phyloP scores from a whole-genome alignment of 345 rosid species.

The Salix arbutifolia region DNA sequence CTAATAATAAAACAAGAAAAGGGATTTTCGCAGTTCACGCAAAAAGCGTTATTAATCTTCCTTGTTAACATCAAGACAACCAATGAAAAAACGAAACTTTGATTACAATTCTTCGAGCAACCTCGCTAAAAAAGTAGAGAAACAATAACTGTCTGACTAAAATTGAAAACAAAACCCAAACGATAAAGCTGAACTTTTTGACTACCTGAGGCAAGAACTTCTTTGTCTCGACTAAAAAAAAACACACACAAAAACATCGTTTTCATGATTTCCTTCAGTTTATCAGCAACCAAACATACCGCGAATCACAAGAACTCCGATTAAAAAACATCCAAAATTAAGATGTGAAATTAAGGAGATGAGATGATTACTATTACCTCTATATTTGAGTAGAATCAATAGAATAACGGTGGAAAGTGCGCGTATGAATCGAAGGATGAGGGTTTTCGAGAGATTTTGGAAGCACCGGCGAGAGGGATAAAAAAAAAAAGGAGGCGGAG shows the following conservation, averaged over 20 bases:
- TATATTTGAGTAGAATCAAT: background rate
- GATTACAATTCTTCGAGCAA: background rate
- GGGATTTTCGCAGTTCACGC: background rate
- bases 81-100: background rate
- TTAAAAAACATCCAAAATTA: background rate
- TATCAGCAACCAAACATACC: background rate
- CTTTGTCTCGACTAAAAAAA: background rate
- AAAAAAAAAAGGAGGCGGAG: background rate
- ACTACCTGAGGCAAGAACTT: background rate
- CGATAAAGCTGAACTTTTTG: background rate
- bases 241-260: background rate
- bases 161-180: background rate
- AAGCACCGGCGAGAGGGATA: background rate
- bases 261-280: background rate
- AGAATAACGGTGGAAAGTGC: background rate
- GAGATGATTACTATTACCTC: background rate
- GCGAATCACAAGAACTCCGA: background rate
- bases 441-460: background rate
- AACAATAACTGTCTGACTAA: background rate
- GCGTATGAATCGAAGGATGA: background rate
- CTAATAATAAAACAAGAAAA: background rate
- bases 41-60: background rate
- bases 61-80: background rate
- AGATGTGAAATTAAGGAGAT: background rate
- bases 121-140: background rate